phyloP scores from a whole-genome alignment of 768 basidiomycete genomes.

The Phylloporus sp. region DNA sequence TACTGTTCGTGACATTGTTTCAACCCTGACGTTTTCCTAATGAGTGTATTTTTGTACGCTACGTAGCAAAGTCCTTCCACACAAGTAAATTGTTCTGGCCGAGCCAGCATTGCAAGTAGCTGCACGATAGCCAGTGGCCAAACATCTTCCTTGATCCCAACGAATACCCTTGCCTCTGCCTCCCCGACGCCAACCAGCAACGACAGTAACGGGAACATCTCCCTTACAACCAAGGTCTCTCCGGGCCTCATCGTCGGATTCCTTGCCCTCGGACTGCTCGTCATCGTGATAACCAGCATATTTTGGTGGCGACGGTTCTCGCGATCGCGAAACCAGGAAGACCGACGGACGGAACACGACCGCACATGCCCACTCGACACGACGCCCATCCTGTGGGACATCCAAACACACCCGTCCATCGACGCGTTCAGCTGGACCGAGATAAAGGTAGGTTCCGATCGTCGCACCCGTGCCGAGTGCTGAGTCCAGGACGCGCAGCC shows the following conservation, averaged over 20 bases:
- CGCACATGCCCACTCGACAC: constrained; percentile 14
- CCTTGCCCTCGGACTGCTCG: constrained; percentile 55
- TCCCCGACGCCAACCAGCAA: constrained; percentile 1
- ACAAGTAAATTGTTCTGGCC: not conserved
- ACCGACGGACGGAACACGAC: constrained; percentile 1
- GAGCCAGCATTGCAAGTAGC: constrained; percentile 12
- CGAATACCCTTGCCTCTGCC: constrained; percentile 1
- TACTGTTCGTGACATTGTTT: not conserved
- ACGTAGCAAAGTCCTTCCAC: not conserved
- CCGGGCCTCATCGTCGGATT: constrained; percentile 59
- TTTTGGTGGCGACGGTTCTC: constrained; percentile 43
- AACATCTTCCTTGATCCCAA: constrained; percentile 1
- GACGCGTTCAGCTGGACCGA: constrained; percentile 33
- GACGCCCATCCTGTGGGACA: constrained; percentile 45
- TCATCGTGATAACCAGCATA: constrained; percentile 43
- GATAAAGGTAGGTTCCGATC: constrained; percentile 36
- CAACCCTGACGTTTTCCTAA: not conserved
- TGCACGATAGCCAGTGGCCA: constrained; percentile 16
- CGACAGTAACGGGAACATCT: constrained; percentile 5
- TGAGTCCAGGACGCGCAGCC: constrained; percentile 18
- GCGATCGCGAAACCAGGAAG: constrained; percentile 10
- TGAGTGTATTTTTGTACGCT: not conserved
- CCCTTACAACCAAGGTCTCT: constrained; percentile 38
- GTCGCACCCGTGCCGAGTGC: too few species aligned
- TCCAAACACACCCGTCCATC: constrained; percentile 25